phyloP scores from a whole-genome alignment of 192 early-diverging fungal genomes.

The Gryganskiella cystojenkinii region DNA sequence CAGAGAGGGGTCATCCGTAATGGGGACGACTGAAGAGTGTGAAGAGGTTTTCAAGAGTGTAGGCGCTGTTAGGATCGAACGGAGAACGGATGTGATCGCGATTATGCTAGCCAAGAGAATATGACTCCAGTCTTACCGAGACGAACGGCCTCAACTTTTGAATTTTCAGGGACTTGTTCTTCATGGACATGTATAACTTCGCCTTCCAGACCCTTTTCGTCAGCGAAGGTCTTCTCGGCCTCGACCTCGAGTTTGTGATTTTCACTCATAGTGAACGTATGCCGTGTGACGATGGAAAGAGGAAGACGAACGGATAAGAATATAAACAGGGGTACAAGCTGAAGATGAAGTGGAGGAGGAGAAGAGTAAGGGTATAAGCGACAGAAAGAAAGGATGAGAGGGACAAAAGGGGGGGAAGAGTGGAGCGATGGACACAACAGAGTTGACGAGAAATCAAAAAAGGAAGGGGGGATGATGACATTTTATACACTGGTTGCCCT shows the following conservation, averaged over 20 bases:
- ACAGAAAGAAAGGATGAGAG: too few relatives aligned
- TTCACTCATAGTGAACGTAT: too few relatives aligned
- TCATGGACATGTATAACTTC: background rate
- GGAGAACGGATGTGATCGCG: background rate
- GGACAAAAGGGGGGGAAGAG: too few relatives aligned
- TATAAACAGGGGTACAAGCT: too few relatives aligned
- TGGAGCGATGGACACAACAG: too few relatives aligned
- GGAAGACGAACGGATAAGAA: too few relatives aligned
- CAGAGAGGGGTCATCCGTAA: slow-evolving; percentile 40
- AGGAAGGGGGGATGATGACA: too few relatives aligned
- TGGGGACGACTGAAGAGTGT: background rate
- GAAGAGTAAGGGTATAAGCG: too few relatives aligned
- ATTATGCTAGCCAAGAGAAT: background rate
- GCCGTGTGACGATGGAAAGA: too few relatives aligned
- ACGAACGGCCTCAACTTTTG: slow-evolving; percentile 10
- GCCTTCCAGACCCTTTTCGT: background rate
- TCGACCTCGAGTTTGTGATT: background rate
- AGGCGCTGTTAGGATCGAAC: background rate
- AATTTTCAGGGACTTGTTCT: background rate
- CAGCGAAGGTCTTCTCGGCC: background rate
- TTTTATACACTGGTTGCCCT: background rate
- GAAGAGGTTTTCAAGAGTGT: background rate
- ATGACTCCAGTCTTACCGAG: background rate
- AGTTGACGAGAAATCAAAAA: too few relatives aligned
- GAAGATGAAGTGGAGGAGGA: too few relatives aligned